phyloP scores from a whole-genome alignment of 352 stramenopile species.

The Globisporangium paroecandrum region DNA sequence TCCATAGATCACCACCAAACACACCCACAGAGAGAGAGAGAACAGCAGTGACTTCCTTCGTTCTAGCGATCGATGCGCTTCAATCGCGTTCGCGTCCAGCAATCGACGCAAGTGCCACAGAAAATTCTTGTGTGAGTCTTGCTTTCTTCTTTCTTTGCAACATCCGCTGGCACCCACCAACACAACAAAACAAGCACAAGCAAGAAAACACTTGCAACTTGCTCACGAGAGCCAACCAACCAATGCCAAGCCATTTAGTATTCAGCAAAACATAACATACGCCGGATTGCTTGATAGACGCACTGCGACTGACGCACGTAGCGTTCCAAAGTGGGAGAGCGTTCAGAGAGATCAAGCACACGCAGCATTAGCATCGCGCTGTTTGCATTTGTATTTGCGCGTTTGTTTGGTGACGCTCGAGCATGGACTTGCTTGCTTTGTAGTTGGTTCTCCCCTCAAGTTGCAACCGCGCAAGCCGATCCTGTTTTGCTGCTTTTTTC shows the following conservation, averaged over 20 bases:
- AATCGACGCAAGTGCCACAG: not conserved
- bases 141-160: not conserved
- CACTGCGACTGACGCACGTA: not conserved
- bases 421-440: not conserved
- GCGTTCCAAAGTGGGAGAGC: not conserved
- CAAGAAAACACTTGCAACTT: not conserved
- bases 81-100: not conserved
- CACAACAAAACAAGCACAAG: not conserved
- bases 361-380: not conserved
- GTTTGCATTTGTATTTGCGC: not conserved
- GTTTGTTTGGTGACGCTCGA: not conserved
- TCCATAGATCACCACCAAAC: not conserved
- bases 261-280: not conserved
- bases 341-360: not conserved
- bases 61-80: not conserved
- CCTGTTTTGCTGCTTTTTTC: too few species aligned
- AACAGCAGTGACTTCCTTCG: not conserved
- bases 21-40: not conserved
- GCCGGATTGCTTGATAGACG: not conserved
- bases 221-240: not conserved
- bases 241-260: not conserved
- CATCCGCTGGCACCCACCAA: not conserved
- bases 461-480: not conserved
- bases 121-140: not conserved
- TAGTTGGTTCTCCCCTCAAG: not conserved